Evolutionary conservation across 208 protist species (phyloP).

Genomic region (Strigomonas culicis): DNA sequence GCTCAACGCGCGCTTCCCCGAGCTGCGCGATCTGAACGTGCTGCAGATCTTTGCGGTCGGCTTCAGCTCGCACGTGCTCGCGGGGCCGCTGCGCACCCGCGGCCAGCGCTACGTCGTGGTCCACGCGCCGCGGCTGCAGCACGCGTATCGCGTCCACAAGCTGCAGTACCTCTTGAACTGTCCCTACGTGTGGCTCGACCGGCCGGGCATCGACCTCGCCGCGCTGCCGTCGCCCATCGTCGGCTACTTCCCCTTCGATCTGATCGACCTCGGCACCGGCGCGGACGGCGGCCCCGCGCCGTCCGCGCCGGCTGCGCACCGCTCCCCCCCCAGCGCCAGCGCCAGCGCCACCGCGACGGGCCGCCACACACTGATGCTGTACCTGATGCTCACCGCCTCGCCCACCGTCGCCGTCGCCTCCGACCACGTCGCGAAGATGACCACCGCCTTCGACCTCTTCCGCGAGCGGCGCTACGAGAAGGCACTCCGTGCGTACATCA

Average conservation of each 20-base stretch:
- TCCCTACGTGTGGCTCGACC: slow-evolving; percentile 11
- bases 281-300: too few relatives aligned
- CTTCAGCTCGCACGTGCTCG: slow-evolving; percentile 8
- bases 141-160: slow-evolving; percentile 3
- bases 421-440: background rate
- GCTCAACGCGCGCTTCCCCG: slow-evolving; percentile 8
- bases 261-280: background rate
- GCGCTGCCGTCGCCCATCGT: background rate
- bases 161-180: slow-evolving; percentile 7
- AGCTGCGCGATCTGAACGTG: background rate
- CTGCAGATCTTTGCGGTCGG: background rate
- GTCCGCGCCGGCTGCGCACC: too few relatives aligned
- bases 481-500: too few relatives aligned
- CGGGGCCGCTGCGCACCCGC: background rate
- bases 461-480: too few relatives aligned
- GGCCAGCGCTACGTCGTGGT: slow-evolving; percentile 5
- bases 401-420: background rate
- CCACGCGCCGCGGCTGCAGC: background rate
- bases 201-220: background rate
- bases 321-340: background rate
- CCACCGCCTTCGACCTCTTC: too few relatives aligned
- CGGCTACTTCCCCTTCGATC: background rate
- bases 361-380: background rate
- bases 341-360: background rate
- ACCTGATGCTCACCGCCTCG: background rate